Percentiles rank a stretch among this genome's conserved stretches.
Evolutionary conservation across 495 filamentous ascomycete genomes (phyloP).

Genomic region (Trichoderma asperelloides): DNA sequence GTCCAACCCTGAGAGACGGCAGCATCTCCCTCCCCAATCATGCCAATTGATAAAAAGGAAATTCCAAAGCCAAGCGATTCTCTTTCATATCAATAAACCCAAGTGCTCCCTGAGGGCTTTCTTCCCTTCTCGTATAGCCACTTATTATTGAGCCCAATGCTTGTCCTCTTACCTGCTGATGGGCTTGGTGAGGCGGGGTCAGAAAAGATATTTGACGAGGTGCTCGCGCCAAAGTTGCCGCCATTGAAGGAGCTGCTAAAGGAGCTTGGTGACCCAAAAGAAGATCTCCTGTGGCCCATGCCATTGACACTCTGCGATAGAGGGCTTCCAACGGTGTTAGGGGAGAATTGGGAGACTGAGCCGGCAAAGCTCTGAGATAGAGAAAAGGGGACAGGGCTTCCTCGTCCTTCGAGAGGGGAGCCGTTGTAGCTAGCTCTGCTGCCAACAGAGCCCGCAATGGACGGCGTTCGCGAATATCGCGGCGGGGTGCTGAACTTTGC

Average conservation of each 20-base stretch:
- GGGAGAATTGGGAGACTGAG: conserved; percentile 24
- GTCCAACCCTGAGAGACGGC: not conserved
- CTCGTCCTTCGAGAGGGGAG: conserved; percentile 36
- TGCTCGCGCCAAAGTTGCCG: conserved; percentile 15
- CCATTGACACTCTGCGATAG: conserved; percentile 56
- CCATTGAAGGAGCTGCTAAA: conserved; percentile 11
- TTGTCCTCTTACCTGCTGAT: conserved; percentile 55
- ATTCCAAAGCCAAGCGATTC: not conserved
- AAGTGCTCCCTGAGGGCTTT: conserved; percentile 28
- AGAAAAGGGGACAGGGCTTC: conserved; percentile 27
- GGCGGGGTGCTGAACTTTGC: conserved; percentile 74
- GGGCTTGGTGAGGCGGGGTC: conserved; percentile 53
- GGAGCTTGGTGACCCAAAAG: conserved; percentile 44
- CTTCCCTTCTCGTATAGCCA: conserved; percentile 83
- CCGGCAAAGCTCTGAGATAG: conserved; percentile 12
- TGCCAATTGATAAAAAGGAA: not conserved
- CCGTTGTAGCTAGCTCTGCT: conserved; percentile 40
- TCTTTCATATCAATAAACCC: conserved; percentile 20
- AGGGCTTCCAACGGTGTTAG: conserved; percentile 39
- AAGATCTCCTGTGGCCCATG: conserved; percentile 39
- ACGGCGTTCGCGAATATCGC: conserved; percentile 68
- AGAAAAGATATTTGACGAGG: conserved; percentile 21
- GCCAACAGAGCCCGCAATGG: conserved; percentile 41
- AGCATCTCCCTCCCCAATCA: not conserved
- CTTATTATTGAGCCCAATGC: conserved; percentile 70